A percentile compares a stretch with the other conserved stretches of the same genome.
These are phyloP conservation scores for Torulaspora gathmanii DNA, from an alignment of 805 yeast genomes.

Conservation along the genomic window DNA sequence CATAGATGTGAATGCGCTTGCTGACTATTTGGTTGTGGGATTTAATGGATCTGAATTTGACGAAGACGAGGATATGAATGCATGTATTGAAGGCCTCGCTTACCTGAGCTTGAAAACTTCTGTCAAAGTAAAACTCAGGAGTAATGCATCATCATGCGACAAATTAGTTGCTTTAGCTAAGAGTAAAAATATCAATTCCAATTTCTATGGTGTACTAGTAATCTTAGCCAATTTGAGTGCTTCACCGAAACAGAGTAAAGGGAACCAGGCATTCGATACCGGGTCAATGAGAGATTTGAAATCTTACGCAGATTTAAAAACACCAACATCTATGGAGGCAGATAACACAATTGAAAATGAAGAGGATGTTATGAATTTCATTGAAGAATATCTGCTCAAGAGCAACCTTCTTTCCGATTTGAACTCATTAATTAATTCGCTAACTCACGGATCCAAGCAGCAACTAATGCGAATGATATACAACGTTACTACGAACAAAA, in stretches of 20 bases:
- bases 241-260: slow-evolving; percentile 18
- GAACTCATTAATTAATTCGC: slow-evolving; percentile 9
- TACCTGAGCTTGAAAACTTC: slow-evolving; percentile 43
- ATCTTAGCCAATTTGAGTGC: slow-evolving; percentile 35
- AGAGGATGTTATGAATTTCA: slow-evolving; percentile 23
- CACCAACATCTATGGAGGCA: slow-evolving; percentile 17
- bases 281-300: slow-evolving; percentile 30
- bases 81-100: slow-evolving; percentile 46
- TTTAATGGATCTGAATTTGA: slow-evolving; percentile 9
- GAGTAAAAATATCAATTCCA: slow-evolving; percentile 13
- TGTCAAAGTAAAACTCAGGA: slow-evolving; percentile 38
- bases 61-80: slow-evolving; percentile 11
- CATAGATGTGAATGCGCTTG: slow-evolving; percentile 32
- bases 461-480: slow-evolving; percentile 34
- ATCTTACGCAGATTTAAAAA: slow-evolving; percentile 32
- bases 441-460: slow-evolving; percentile 28
- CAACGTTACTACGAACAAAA: slow-evolving; percentile 29
- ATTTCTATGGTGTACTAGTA: slow-evolving; percentile 34
- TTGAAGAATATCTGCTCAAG: slow-evolving; percentile 20
- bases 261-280: slow-evolving; percentile 10
- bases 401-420: slow-evolving; percentile 22
- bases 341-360: slow-evolving; percentile 14
- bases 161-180: slow-evolving; percentile 28
- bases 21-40: slow-evolving; percentile 28
- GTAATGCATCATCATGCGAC: slow-evolving; percentile 36